phyloP scores from a whole-genome alignment of 2,329 filamentous ascomycete species.

The Trichoderma polysporum region DNA sequence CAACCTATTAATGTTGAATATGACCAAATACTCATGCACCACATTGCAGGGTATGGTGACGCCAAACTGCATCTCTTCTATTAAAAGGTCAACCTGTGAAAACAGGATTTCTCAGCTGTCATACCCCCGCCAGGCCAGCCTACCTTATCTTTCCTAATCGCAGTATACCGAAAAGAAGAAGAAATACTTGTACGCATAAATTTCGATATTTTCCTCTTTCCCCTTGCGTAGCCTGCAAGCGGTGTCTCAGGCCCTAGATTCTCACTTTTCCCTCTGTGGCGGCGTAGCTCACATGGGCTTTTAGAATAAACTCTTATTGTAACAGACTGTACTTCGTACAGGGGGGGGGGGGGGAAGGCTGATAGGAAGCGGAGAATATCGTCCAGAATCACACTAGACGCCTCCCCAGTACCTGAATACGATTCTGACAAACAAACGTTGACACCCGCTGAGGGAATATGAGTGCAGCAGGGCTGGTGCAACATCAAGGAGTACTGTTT shows the following conservation, averaged over 20 bases:
- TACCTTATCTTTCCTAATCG: neutral
- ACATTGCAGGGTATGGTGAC: slow-evolving; percentile 11
- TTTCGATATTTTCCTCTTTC: neutral
- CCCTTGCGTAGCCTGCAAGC: neutral
- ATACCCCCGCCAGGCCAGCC: neutral
- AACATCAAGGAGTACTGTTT: neutral
- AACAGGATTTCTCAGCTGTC: neutral
- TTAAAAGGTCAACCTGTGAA: neutral
- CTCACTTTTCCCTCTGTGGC: neutral
- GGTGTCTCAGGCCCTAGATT: neutral
- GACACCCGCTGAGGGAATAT: neutral
- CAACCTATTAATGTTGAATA: neutral
- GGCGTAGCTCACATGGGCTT: neutral
- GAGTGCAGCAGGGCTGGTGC: slow-evolving; percentile 2
- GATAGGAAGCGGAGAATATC: neutral
- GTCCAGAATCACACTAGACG: neutral
- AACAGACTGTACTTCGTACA: neutral
- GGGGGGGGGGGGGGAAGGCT: too few relatives aligned
- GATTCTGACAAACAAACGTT: neutral
- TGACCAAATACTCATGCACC: neutral
- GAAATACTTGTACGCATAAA: neutral
- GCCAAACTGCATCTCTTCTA: neutral
- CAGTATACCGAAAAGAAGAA: neutral
- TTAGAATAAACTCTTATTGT: too few relatives aligned
- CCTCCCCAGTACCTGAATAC: neutral